These are phyloP conservation scores for Beauveria varroae DNA, from an alignment of 2,329 filamentous ascomycete species.

Conservation along the genomic window DNA sequence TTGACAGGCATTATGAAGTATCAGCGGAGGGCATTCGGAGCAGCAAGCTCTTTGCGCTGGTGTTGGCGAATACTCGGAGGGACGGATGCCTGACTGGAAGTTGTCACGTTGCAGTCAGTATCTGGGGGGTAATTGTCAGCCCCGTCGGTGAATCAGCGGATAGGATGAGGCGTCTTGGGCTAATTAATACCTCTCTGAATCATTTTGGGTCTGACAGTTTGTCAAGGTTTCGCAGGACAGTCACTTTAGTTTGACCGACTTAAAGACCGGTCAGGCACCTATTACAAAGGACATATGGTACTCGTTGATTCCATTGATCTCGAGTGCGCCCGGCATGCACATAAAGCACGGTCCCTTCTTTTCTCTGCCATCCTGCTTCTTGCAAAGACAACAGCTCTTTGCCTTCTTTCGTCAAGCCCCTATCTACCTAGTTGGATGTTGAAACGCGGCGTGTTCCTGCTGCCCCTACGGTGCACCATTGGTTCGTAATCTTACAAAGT, in stretches of 20 bases:
- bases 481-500: no score
- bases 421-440: no score
- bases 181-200: background rate
- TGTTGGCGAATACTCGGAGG: background rate
- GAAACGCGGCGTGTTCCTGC: no score
- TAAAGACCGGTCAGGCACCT: no score
- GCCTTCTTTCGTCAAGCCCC: no score
- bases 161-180: background rate
- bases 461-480: no score
- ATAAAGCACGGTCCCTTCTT: no score
- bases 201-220: background rate
- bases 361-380: no score
- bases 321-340: no score
- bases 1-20: background rate
- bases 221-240: background rate
- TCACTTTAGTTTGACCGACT: background rate
- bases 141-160: background rate
- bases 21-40: background rate
- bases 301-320: no score
- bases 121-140: background rate
- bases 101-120: background rate
- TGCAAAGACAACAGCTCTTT: no score
- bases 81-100: background rate
- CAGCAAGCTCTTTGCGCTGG: background rate
- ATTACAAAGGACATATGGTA: no score